A percentile compares a stretch with the other conserved stretches of the same genome.
Evolutionary conservation across 2,329 filamentous ascomycete genomes (phyloP).

Genomic region (Botrytis porri): DNA sequence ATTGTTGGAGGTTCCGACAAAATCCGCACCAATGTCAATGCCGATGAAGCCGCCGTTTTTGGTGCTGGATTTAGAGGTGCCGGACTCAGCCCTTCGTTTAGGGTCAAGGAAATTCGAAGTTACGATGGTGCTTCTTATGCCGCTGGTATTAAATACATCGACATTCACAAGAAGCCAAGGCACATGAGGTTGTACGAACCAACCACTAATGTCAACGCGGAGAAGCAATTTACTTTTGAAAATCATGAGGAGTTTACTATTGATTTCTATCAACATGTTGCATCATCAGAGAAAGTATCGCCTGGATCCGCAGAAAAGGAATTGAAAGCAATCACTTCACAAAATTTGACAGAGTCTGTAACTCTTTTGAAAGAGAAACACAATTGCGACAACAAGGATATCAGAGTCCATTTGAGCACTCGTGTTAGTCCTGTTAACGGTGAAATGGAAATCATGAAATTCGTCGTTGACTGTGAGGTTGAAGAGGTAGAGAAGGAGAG

Average conservation of each 20-base stretch:
- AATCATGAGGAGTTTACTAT: constrained; percentile 80
- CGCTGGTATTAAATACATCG: constrained; percentile 71
- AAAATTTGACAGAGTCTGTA: constrained; percentile 84
- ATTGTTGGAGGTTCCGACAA: constrained; percentile 70
- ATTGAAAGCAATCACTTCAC: constrained; percentile 66
- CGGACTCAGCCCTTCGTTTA: constrained; percentile 88
- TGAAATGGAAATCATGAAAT: constrained; percentile 73
- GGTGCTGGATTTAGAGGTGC: constrained; percentile 94
- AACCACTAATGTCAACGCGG: constrained; percentile 69
- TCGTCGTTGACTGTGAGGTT: constrained; percentile 81
- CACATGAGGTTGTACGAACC: constrained; percentile 82
- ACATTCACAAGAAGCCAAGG: constrained; percentile 64
- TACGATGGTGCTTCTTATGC: constrained; percentile 74
- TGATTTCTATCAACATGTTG: constrained; percentile 72
- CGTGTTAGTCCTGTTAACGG: constrained; percentile 71
- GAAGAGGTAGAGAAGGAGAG: constrained; percentile 71
- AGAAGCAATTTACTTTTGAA: constrained; percentile 82
- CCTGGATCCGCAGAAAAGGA: constrained; percentile 54
- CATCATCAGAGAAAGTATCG: constrained; percentile 43
- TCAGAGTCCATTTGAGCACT: constrained; percentile 76
- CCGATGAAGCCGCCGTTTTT: constrained; percentile 94
- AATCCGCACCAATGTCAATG: constrained; percentile 90
- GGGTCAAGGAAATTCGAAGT: constrained; percentile 92
- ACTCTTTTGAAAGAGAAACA: constrained; percentile 73
- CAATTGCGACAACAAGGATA: constrained; percentile 67